Percentiles rank a stretch among this genome's conserved stretches.
These are phyloP conservation scores for Anthostomella pinea DNA, from an alignment of 2,329 filamentous ascomycete genomes.

Conservation along the genomic window DNA sequence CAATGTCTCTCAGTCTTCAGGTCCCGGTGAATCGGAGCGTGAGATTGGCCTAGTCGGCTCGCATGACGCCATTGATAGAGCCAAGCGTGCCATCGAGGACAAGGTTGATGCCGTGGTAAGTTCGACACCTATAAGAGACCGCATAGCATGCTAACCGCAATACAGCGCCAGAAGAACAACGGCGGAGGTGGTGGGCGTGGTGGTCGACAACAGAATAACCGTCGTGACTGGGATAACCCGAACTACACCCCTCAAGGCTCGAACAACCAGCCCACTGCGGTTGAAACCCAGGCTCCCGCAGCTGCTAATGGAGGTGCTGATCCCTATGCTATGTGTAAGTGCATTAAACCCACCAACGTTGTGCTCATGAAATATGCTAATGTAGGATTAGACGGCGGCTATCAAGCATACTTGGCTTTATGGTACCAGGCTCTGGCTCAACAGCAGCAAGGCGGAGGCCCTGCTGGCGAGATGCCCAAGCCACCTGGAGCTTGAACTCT, in stretches of 20 bases:
- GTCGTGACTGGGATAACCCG: constrained; percentile 55
- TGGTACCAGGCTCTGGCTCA: constrained; percentile 72
- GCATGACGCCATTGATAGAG: constrained; percentile 72
- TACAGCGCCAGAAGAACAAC: constrained; percentile 53
- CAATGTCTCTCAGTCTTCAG: constrained; percentile 81
- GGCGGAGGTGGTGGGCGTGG: constrained; percentile 44
- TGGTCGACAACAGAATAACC: constrained; percentile 31
- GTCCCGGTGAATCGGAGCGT: constrained; percentile 73
- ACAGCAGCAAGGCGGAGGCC: constrained; percentile 42
- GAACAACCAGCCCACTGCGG: constrained; percentile 39
- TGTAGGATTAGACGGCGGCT: constrained; percentile 64
- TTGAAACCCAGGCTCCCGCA: constrained; percentile 35
- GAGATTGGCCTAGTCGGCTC: constrained; percentile 84
- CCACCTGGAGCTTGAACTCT: constrained; percentile 36
- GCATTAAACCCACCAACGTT: background rate
- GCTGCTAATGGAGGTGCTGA: constrained; percentile 55
- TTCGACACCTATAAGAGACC: constrained; percentile 21
- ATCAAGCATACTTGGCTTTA: constrained; percentile 74
- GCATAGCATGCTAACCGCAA: constrained; percentile 27
- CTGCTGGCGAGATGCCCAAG: constrained; percentile 35
- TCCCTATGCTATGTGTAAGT: constrained; percentile 73
- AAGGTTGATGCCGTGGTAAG: constrained; percentile 87
- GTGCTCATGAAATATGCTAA: constrained; percentile 20
- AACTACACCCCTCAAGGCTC: constrained; percentile 49
- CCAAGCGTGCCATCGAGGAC: constrained; percentile 83